Percentiles rank a stretch among this genome's conserved stretches.
Evolutionary conservation across 345 rosid species (phyloP).

Genomic region (Gossypium longicalyx): DNA sequence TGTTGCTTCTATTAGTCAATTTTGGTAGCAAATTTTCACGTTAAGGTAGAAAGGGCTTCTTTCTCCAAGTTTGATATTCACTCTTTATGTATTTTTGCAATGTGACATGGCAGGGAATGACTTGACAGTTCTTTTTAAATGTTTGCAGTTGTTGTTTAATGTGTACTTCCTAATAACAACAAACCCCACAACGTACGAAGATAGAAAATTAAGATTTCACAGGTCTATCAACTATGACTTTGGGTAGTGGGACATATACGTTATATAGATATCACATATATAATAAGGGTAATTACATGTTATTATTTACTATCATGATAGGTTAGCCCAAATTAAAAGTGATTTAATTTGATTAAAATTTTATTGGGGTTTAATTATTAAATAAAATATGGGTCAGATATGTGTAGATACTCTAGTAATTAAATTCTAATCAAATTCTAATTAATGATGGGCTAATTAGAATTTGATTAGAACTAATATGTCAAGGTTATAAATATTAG

Average conservation of each 20-base stretch:
- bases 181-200: neutral
- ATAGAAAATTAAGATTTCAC: neutral
- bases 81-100: neutral
- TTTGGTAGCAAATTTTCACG: neutral
- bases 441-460: no score
- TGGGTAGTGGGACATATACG: neutral
- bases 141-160: conserved; percentile 2
- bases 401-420: no score
- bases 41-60: neutral
- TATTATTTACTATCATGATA: no score
- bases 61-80: neutral
- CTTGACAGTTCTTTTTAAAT: neutral
- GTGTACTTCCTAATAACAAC: neutral
- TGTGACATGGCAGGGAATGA: neutral
- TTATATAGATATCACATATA: no score
- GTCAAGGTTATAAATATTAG: no score
- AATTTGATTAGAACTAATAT: no score
- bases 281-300: no score
- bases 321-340: no score
- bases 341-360: no score
- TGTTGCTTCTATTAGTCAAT: neutral
- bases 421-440: no score
- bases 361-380: no score
- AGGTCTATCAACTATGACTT: neutral
- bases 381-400: no score